Base-by-base conservation (phyloP, 2,329 filamentous ascomycete species). In the Aspergillus quadricinctus region DNA sequence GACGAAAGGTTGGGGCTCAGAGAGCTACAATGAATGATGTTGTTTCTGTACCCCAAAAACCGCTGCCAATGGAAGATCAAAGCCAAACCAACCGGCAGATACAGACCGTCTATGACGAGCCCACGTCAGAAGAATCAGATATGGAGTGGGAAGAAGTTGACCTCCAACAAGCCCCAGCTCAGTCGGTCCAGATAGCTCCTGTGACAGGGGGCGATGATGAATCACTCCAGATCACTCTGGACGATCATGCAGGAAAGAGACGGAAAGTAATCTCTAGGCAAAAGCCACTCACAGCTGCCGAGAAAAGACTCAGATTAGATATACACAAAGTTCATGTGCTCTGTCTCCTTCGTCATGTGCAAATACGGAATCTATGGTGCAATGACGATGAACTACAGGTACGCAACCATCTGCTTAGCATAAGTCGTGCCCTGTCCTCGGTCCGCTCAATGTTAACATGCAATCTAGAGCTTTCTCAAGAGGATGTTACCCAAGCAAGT, bases 281-380 rank as follows among this genome's bases (percentile, higher is more conserved):
- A 52, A 83, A 81, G 58, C 79, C 81, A 21, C 74, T 82, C 17
- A 82, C 82, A 1, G 77, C 77, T 6, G 77, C 78, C 1, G 86
- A 88, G 60, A 85, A 81, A 60, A 81, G 79, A 49, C 69, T 80
- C 29, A 84, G 92, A 21, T 71, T 94, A 29, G 83, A 90, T 52
- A 80, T 92, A n/a, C 94, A 99, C 72, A 96, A 93, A 72, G 79
- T 86, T 59, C 92, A 99, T 74, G 62, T 97, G 0, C 76, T 97
- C 14, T 96, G 90, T 69, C 80, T 99, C 1, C 74, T 99, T 17
- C 84, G 86, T 9, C 90, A 97, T 72, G 82, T 87, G 17, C 83
- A 89, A 62, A 79, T 85, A 56, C 85, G 92, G 54, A 99, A 97
- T 68, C 78, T 83, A 54, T 97, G 93, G 91, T 97, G 92, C 75